phyloP scores from a whole-genome alignment of 129 eudicot genomes.

The Cynara cardunculus region DNA sequence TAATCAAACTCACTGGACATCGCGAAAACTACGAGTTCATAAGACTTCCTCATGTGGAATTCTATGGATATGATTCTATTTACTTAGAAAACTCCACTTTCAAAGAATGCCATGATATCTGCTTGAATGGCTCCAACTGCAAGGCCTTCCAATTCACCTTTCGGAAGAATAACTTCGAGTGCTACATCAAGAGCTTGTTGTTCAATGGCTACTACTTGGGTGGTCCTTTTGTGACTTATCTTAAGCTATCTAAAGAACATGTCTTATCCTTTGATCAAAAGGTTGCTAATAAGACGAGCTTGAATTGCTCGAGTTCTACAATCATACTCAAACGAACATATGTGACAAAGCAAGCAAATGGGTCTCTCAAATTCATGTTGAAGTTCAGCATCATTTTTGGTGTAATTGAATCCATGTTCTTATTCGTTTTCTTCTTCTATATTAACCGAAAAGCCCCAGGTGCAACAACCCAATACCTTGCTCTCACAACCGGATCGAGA shows the following conservation, averaged over 20 bases:
- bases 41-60: constrained; percentile 17
- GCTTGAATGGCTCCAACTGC: constrained; percentile 21
- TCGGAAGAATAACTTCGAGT: background rate
- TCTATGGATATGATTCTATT: constrained; percentile 22
- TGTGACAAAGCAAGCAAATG: too few relatives aligned
- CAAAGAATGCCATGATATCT: constrained; percentile 13
- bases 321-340: background rate
- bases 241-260: constrained; percentile 10
- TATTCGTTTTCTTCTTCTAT: constrained; percentile 5
- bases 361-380: constrained; percentile 16
- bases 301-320: background rate
- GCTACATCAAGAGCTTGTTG: constrained; percentile 22
- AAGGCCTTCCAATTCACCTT: constrained; percentile 30
- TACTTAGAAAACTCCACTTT: background rate
- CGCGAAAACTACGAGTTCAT: background rate
- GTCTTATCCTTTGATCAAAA: background rate
- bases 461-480: constrained; percentile 16
- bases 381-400: constrained; percentile 27
- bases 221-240: background rate
- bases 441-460: background rate
- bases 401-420: constrained; percentile 11
- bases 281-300: background rate
- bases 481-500: constrained; percentile 29
- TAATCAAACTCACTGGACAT: background rate
- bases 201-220: constrained; percentile 22